Evolutionary conservation across 2,329 filamentous ascomycete genomes (phyloP), one percentile per base, ranked within the genome.

Genomic region (Colletotrichum phormii): DNA sequence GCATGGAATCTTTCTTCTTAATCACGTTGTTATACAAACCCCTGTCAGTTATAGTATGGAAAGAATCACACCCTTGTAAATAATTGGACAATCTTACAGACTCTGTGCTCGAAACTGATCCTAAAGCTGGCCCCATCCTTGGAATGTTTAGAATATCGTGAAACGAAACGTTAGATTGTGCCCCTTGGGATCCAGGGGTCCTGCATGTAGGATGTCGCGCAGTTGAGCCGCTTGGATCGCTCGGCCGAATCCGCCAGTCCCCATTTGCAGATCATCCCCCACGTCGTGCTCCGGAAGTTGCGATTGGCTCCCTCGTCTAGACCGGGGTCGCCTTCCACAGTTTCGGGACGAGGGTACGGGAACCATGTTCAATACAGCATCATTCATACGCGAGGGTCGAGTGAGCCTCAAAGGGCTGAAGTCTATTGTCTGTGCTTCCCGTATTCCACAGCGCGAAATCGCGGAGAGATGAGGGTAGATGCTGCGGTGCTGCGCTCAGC

Each of bases 251-350:
- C 54, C 66, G 42, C 60, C 22, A 24, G 54, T 51, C 51, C 59
- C 42, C 42, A 64, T 57, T 70, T n/a, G 66, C 60, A 60, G 54
- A 64, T 64, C 66, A 29, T 62, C 29, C 49, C 42, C 33, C 31
- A 24, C 46, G 26, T 57, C 8, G 15, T 35, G 5, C 33, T 49
- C 33, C 29, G 15, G 35, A 13, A 31, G 60, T 64, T 72, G 66
- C 70, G 70, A 72, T 70, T 72, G 70, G 66, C 13, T 60, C 55
- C 62, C 55, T 66, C 67, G 67, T 71, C 67, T 42, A 24, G 67
- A 54, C 62, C 18, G 24, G 67, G 67, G 42, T 70, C 55, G 46
- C 33, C 46, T 63, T 33, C 58, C 29, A 46, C 13, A 24, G 24
- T 64, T 55, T 58, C 26, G 46, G 60, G 54, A 70, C 70, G 46